These are phyloP conservation scores for Fusarium oxysporum DNA, from an alignment of 2,329 filamentous ascomycete species.

Conservation along the genomic window DNA sequence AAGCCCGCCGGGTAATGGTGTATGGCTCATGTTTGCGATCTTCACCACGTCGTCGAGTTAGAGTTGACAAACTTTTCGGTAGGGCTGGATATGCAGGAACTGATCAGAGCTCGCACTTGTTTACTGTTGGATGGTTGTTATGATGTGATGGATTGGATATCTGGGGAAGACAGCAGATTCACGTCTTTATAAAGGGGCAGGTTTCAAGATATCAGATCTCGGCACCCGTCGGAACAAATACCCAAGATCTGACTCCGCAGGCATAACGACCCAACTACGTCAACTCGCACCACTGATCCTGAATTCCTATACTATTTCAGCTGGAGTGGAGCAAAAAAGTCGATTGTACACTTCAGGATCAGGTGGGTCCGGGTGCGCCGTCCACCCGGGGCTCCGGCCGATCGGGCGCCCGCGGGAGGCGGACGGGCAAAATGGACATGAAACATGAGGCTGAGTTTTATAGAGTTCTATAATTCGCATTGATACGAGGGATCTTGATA, in stretches of 20 bases:
- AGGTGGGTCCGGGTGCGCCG: constrained; percentile 5
- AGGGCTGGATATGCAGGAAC: neutral
- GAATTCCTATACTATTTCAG: neutral
- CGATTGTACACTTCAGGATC: neutral
- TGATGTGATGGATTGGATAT: neutral
- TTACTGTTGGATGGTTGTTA: neutral
- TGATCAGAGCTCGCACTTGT: neutral
- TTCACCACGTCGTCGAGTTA: neutral
- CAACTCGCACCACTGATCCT: constrained; percentile 6
- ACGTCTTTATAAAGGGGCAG: constrained; percentile 5
- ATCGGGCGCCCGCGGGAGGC: constrained; percentile 15
- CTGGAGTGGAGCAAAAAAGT: constrained; percentile 9
- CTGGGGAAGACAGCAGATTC: neutral
- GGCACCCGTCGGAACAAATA: neutral
- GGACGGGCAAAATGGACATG: neutral
- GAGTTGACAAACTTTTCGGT: neutral
- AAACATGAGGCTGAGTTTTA: constrained; percentile 4
- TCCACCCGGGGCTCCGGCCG: neutral
- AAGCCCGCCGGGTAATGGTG: constrained; percentile 35
- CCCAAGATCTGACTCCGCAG: constrained; percentile 2
- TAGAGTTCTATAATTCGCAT: neutral
- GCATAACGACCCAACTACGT: constrained; percentile 5
- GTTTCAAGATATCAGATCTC: constrained; percentile 5
- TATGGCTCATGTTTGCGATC: constrained; percentile 11
- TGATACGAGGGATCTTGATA: neutral